Evolutionary conservation across 306 rosid species (phyloP).

Genomic region (Rosa lucieae): DNA sequence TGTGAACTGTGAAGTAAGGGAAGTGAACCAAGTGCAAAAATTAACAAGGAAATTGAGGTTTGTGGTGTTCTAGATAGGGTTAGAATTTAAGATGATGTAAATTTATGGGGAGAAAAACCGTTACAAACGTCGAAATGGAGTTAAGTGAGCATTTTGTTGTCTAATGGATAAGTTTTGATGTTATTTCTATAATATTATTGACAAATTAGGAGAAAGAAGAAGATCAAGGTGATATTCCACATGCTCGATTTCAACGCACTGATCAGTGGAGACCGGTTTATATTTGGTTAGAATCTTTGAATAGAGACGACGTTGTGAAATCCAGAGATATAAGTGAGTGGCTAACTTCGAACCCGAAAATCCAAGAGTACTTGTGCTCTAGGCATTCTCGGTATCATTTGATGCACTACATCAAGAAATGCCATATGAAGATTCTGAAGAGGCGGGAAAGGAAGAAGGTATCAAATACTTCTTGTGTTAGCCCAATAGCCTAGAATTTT

Average conservation of each 20-base stretch:
- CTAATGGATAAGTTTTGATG: neutral
- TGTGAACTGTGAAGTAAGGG: neutral
- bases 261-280: constrained; percentile 94
- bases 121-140: too few relatives aligned
- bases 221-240: constrained; percentile 58
- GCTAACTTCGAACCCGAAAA: constrained; percentile 66
- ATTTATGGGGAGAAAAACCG: too few relatives aligned
- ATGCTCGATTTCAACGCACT: constrained; percentile 84
- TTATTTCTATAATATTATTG: neutral
- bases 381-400: constrained; percentile 86
- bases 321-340: constrained; percentile 91
- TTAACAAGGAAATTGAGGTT: neutral
- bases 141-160: neutral
- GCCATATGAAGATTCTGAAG: constrained; percentile 87
- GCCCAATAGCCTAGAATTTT: constrained; percentile 11
- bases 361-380: constrained; percentile 79
- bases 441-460: constrained; percentile 87
- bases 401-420: constrained; percentile 91
- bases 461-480: constrained; percentile 7
- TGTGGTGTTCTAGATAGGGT: neutral
- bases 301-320: constrained; percentile 78
- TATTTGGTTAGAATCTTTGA: constrained; percentile 78
- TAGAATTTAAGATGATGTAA: neutral
- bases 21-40: neutral
- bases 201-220: constrained; percentile 53